Percentiles rank a stretch among this genome's conserved stretches.
These are phyloP conservation scores for Trypanosoma cruzi DNA, from an alignment of 208 protist genomes.

Conservation along the genomic window DNA sequence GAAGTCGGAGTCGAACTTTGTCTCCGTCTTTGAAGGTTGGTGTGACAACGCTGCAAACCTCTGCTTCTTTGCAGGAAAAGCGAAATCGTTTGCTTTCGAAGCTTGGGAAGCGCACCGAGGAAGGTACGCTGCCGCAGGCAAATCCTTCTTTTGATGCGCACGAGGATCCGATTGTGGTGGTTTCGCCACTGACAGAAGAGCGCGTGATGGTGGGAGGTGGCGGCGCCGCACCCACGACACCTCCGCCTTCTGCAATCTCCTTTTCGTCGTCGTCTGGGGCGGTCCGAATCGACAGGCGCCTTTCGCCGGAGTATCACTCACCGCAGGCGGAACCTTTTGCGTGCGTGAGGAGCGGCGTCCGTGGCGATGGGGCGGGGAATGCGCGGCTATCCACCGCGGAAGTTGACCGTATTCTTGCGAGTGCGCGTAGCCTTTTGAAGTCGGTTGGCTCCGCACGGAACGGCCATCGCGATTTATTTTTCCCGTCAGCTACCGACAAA, in stretches of 20 bases:
- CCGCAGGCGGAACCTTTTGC: neutral
- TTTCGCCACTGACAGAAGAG: conserved; percentile 27
- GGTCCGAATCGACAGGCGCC: conserved; percentile 13
- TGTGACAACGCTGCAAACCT: neutral
- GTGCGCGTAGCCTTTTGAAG: conserved; percentile 15
- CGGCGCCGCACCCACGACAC: neutral
- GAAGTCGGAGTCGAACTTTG: conserved; percentile 19
- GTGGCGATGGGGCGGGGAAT: neutral
- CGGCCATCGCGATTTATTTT: neutral
- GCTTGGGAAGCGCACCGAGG: neutral
- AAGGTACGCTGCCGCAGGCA: neutral
- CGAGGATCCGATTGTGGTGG: conserved; percentile 12
- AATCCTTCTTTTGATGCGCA: neutral
- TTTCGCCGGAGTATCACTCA: conserved; percentile 23
- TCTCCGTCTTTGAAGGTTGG: neutral
- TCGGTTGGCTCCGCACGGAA: neutral
- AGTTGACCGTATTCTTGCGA: conserved; percentile 24
- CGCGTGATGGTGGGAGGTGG: neutral
- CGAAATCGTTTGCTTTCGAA: conserved; percentile 17
- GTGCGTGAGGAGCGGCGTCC: no score
- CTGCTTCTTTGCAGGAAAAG: conserved; percentile 11
- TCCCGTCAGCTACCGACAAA: no score
- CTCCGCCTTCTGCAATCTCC: neutral
- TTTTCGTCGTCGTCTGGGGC: neutral
- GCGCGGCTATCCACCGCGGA: conserved; percentile 6